Base-by-base conservation (phyloP, 2,329 filamentous ascomycete genomes). In the Aspergillus terreus region DNA sequence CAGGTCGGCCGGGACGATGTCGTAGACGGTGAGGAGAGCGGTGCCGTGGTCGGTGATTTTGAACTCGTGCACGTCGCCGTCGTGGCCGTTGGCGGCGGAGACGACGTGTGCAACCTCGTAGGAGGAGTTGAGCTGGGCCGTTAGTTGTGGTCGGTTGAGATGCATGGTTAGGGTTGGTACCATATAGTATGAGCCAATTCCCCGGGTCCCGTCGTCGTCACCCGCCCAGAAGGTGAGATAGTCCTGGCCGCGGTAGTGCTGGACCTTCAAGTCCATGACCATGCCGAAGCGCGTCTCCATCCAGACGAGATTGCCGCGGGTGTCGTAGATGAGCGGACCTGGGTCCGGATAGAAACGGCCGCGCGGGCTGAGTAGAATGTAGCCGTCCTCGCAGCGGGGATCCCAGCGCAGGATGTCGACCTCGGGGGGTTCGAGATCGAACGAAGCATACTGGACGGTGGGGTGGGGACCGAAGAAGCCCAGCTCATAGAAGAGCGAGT, bases 201-300 rank as follows among this genome's bases (percentile, higher is more conserved):
- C 76, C 58, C 78, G 74, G 2, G 75, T 76, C 2, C 70, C 70
- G 12, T 73, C 71, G 33, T 74, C 69, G 55, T 76, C 71, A 12
- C 77, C 77, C n/a, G 72, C 68, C 76, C 76, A 79, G 56, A 78
- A 79, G 0, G 75, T 77, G 46, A 79, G 59, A 61, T 77, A 78
- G 7, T 65, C 58, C 51, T 76, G 59, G 1, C 71, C 74, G 51
- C 68, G 69, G 54, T 73, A 79, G 6, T 61, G 56, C 56, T 79
- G 74, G 2, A 76, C 71, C 53, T 74, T 72, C 4, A 78, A 58
- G 56, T 78, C 76, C 58, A 78, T 77, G 2, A 73, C 70, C 49
- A 75, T 68, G 4, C 63, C 65, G 33, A 60, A 67, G 25, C 67
- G 64, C 49, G 64, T 47, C 53, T 70, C 54, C 47, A 63, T 61